These are phyloP conservation scores for Boletales sp. DNA, from an alignment of 768 basidiomycete species.

Conservation along the genomic window DNA sequence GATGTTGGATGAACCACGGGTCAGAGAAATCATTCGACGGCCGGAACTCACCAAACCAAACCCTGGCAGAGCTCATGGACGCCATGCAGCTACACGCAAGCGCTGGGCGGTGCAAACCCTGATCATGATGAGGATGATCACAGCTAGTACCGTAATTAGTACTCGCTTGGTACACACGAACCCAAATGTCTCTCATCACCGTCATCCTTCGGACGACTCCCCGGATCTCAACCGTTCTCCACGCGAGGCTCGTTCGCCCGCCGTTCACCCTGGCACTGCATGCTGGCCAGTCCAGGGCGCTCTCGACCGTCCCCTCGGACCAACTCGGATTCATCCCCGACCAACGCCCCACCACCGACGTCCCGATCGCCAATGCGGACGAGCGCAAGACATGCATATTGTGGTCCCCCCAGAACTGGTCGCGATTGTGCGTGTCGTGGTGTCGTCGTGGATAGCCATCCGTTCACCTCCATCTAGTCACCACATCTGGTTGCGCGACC, in stretches of 20 bases:
- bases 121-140: too few species aligned
- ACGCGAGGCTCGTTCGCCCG: too few species aligned
- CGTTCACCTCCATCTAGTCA: conserved; percentile 52
- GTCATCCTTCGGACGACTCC: neutral
- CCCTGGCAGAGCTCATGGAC: neutral
- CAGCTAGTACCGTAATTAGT: too few species aligned
- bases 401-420: conserved; percentile 71
- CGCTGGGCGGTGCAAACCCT: too few species aligned
- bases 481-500: conserved; percentile 88
- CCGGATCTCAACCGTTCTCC: neutral
- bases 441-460: neutral
- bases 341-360: conserved; percentile 23
- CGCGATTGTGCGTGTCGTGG: conserved; percentile 62
- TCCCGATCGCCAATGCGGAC: conserved; percentile 55
- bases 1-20: too few species aligned
- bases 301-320: conserved; percentile 20
- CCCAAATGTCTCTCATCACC: too few species aligned
- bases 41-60: neutral
- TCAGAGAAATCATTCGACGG: too few species aligned
- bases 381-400: conserved; percentile 62
- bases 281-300: neutral
- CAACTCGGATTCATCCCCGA: conserved; percentile 26
- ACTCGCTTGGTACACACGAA: too few species aligned
- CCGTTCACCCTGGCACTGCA: neutral
- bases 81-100: too few species aligned